Conservation (phyloP, 768 basidiomycete genomes). For the Termitomyces sp. region DNA sequence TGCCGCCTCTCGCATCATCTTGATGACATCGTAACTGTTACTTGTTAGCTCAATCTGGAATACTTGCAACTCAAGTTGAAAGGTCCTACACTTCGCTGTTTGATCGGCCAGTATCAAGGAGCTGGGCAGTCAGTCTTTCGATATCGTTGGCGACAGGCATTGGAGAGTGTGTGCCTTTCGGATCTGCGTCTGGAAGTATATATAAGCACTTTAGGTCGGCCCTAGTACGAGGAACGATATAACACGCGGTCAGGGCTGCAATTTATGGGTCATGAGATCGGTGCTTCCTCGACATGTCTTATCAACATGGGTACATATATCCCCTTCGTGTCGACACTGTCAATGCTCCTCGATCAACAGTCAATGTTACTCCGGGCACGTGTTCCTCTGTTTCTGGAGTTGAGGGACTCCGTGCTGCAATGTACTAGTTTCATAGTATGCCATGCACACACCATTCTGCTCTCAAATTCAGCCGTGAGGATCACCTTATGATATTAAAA, state of each 20-base stretch:
- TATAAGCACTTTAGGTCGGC: neutral
- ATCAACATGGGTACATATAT: too few species aligned
- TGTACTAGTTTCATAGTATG: too few species aligned
- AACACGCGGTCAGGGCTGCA: neutral
- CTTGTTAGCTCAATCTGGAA: neutral
- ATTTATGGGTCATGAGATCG: neutral
- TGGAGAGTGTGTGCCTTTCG: neutral
- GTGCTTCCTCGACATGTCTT: neutral
- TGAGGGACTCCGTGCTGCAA: too few species aligned
- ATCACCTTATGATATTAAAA: too few species aligned
- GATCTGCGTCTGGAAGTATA: neutral
- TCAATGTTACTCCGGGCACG: too few species aligned
- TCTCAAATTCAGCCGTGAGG: too few species aligned
- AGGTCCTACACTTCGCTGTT: neutral
- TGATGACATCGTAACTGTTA: conserved; percentile 23
- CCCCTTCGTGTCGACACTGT: too few species aligned
- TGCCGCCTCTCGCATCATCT: conserved; percentile 37
- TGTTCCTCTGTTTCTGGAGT: too few species aligned
- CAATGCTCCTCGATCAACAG: too few species aligned
- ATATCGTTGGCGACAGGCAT: neutral
- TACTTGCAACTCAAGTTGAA: neutral
- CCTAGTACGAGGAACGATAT: neutral
- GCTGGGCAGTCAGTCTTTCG: neutral
- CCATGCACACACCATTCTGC: too few species aligned
- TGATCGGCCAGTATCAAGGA: neutral